Evolutionary conservation across 768 basidiomycete species (phyloP).

Genomic region (Termitomyces sp.): DNA sequence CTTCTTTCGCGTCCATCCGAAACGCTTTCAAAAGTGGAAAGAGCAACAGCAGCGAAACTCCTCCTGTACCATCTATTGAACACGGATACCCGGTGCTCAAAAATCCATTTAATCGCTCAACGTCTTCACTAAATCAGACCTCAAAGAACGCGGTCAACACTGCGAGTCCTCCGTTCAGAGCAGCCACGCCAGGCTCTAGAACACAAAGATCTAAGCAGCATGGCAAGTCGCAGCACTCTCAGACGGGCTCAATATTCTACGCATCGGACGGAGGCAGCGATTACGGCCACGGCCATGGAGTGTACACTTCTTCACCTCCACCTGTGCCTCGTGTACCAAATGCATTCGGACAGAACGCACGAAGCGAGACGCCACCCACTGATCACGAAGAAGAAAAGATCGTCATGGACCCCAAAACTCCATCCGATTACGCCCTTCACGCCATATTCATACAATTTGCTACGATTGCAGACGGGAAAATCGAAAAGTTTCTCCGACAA

Average conservation of each 20-base stretch:
- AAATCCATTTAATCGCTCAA: conserved; percentile 80
- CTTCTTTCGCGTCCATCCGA: conserved; percentile 81
- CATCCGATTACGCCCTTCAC: conserved; percentile 84
- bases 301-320: conserved; percentile 57
- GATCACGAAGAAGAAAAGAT: conserved; percentile 68
- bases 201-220: conserved; percentile 48
- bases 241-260: conserved; percentile 70
- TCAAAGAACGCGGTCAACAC: conserved; percentile 32
- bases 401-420: conserved; percentile 68
- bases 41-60: conserved; percentile 47
- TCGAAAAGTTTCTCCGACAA: conserved; percentile 67
- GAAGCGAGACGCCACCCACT: conserved; percentile 47
- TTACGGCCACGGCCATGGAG: conserved; percentile 42
- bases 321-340: conserved; percentile 77
- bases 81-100: conserved; percentile 66
- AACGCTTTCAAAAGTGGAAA: conserved; percentile 80
- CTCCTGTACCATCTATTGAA: conserved; percentile 72
- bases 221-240: conserved; percentile 73
- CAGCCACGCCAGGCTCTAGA: conserved; percentile 54
- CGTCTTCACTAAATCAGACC: conserved; percentile 62
- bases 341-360: conserved; percentile 38
- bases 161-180: conserved; percentile 50
- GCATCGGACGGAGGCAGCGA: conserved; percentile 70
- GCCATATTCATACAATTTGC: conserved; percentile 87
- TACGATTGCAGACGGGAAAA: conserved; percentile 70